Conservation (phyloP, 2,329 filamentous ascomycete species). For the Trichoderma sp. region DNA sequence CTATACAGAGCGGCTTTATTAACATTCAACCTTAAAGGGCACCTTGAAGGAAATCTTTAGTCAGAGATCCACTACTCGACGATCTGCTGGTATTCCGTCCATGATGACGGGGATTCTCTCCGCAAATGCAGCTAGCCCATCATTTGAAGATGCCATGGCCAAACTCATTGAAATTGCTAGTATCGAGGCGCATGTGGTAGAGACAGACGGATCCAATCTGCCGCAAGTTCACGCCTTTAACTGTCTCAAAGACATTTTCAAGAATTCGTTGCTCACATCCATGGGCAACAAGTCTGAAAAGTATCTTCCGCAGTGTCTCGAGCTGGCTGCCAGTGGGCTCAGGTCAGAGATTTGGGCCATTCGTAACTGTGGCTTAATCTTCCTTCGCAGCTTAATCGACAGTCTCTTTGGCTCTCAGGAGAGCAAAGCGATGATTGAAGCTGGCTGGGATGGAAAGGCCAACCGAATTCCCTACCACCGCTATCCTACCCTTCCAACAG, state of each 20-base stretch:
- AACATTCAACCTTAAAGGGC: constrained; percentile 43
- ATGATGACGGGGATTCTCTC: constrained; percentile 80
- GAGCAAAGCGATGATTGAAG: constrained; percentile 63
- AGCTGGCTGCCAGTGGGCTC: constrained; percentile 78
- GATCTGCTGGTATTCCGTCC: constrained; percentile 89
- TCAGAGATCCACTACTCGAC: constrained; percentile 79
- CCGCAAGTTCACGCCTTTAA: constrained; percentile 96
- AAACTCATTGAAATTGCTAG: constrained; percentile 63
- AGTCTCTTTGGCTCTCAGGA: constrained; percentile 74
- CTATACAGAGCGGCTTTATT: not conserved
- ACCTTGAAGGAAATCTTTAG: constrained; percentile 70
- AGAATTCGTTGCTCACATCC: constrained; percentile 72
- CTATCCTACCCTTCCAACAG: constrained; percentile 64
- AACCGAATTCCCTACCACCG: constrained; percentile 69
- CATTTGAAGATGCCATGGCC: constrained; percentile 65
- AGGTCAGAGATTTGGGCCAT: constrained; percentile 89
- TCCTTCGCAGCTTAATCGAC: constrained; percentile 84
- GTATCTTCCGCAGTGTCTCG: constrained; percentile 72
- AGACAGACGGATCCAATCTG: constrained; percentile 66
- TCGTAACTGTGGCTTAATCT: constrained; percentile 86
- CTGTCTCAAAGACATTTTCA: constrained; percentile 89
- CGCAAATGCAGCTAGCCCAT: constrained; percentile 59
- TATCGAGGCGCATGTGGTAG: constrained; percentile 53
- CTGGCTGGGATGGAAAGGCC: constrained; percentile 64
- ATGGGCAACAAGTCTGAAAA: constrained; percentile 72